Percentiles rank a stretch among this genome's conserved stretches.
phyloP scores from a whole-genome alignment of 139 green algal genomes.

The Chlorella sp. region DNA sequence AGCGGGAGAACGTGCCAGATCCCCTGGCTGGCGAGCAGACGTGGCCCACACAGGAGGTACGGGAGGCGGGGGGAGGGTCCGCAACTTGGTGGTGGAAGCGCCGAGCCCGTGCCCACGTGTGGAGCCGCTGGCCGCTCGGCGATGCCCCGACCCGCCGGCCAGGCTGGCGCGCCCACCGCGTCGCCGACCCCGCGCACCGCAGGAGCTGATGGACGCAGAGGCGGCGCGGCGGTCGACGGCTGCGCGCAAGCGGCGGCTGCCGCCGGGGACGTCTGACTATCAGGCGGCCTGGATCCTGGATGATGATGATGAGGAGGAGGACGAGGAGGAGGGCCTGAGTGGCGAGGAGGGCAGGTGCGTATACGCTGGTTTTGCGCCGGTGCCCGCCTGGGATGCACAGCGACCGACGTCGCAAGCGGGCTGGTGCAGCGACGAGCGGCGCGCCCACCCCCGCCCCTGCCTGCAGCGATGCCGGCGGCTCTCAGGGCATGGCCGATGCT shows the following conservation, averaged over 20 bases:
- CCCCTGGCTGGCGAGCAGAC: slow-evolving; percentile 80
- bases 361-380: not conserved
- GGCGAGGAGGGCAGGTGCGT: too few relatives aligned
- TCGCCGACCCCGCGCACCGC: not conserved
- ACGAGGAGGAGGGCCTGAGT: slow-evolving; percentile 13
- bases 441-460: too few relatives aligned
- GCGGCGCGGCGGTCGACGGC: slow-evolving; percentile 23
- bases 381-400: too few relatives aligned
- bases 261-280: slow-evolving; percentile 89
- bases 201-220: slow-evolving; percentile 45
- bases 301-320: slow-evolving; percentile 42
- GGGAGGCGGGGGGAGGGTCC: not conserved
- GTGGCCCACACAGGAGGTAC: slow-evolving; percentile 90
- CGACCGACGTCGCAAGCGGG: too few relatives aligned
- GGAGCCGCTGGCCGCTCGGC: too few relatives aligned
- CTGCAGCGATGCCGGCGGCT: too few relatives aligned
- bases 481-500: too few relatives aligned
- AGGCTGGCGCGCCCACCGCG: too few relatives aligned
- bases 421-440: too few relatives aligned
- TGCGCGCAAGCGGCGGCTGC: slow-evolving; percentile 48
- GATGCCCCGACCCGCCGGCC: too few relatives aligned
- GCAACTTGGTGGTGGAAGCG: too few relatives aligned
- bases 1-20: slow-evolving; percentile 70
- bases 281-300: slow-evolving; percentile 93
- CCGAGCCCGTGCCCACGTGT: too few relatives aligned